Percentiles rank a stretch among this genome's conserved stretches.
phyloP scores from a whole-genome alignment of 805 yeast genomes.

The Ogataea nonfermentans region DNA sequence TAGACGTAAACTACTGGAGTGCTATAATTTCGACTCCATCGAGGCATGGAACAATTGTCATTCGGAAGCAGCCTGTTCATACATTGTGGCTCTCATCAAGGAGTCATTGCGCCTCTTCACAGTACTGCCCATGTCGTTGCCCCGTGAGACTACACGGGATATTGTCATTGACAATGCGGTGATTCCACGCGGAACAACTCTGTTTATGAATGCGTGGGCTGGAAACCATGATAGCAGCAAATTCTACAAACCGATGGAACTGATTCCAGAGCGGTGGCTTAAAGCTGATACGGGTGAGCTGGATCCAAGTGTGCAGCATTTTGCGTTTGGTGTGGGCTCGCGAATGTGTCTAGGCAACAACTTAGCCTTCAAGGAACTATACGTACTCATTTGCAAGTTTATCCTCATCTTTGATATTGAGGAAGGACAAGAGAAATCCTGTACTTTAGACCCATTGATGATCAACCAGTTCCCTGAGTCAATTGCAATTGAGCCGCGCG shows the following conservation, averaged over 20 bases:
- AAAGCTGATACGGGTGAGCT: conserved; percentile 16
- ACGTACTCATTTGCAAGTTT: conserved; percentile 52
- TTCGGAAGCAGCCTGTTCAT: conserved; percentile 40
- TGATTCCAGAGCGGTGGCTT: conserved; percentile 55
- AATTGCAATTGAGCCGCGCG: conserved; percentile 60
- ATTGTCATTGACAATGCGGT: conserved; percentile 39
- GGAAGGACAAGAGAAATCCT: conserved; percentile 8
- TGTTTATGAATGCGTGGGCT: conserved; percentile 67
- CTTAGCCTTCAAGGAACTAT: conserved; percentile 64
- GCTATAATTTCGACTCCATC: conserved; percentile 28
- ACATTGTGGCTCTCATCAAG: conserved; percentile 54
- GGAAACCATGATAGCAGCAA: conserved; percentile 59
- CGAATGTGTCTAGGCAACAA: conserved; percentile 71
- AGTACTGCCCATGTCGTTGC: conserved; percentile 66
- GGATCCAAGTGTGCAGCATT: conserved; percentile 36
- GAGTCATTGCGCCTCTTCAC: conserved; percentile 64
- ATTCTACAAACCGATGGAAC: conserved; percentile 45
- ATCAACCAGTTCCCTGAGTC: conserved; percentile 53
- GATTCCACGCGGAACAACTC: conserved; percentile 55
- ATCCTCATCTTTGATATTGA: conserved; percentile 50
- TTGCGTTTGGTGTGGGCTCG: conserved; percentile 68
- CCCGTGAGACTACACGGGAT: conserved; percentile 55
- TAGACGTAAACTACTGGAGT: conserved; percentile 36
- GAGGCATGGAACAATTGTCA: conserved; percentile 29
- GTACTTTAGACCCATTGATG: conserved; percentile 52